phyloP scores from a whole-genome alignment of 2,329 filamentous ascomycete species.

The Hypomyces perniciosus region DNA sequence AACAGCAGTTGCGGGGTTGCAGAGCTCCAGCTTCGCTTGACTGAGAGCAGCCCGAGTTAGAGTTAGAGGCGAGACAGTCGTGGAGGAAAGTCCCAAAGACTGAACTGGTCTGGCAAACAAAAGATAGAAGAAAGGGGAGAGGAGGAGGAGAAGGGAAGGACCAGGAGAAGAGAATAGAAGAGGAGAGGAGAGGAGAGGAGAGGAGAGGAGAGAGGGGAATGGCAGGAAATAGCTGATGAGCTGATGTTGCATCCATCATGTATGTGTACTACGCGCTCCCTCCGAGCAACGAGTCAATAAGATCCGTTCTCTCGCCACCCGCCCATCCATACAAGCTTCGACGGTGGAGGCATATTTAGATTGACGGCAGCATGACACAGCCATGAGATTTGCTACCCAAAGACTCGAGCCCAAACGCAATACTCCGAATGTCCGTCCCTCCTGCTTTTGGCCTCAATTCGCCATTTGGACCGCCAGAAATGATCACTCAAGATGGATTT shows the following conservation, averaged over 20 bases:
- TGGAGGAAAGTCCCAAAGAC: neutral
- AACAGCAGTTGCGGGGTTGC: conserved; percentile 8
- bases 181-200: too few relatives aligned
- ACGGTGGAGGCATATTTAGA: too few relatives aligned
- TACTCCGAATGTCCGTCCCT: too few relatives aligned
- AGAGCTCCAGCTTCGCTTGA: conserved; percentile 1
- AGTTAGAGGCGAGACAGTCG: neutral
- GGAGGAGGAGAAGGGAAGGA: neutral
- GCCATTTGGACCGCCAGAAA: neutral
- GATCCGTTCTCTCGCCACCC: too few relatives aligned
- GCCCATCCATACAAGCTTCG: too few relatives aligned
- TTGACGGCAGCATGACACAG: too few relatives aligned
- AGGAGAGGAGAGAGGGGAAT: conserved; percentile 10
- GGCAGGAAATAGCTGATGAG: conserved; percentile 4
- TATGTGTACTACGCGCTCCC: neutral
- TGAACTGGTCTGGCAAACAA: conserved; percentile 7
- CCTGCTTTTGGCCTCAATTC: too few relatives aligned
- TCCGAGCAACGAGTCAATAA: too few relatives aligned
- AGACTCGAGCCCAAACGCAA: too few relatives aligned
- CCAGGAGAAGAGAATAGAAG: neutral
- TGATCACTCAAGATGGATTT: neutral
- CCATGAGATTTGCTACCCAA: too few relatives aligned
- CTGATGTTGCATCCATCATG: neutral
- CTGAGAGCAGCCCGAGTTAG: neutral
- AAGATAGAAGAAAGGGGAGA: neutral